Conservation (phyloP, 2,329 filamentous ascomycete species). For the Alternaria dauci region DNA sequence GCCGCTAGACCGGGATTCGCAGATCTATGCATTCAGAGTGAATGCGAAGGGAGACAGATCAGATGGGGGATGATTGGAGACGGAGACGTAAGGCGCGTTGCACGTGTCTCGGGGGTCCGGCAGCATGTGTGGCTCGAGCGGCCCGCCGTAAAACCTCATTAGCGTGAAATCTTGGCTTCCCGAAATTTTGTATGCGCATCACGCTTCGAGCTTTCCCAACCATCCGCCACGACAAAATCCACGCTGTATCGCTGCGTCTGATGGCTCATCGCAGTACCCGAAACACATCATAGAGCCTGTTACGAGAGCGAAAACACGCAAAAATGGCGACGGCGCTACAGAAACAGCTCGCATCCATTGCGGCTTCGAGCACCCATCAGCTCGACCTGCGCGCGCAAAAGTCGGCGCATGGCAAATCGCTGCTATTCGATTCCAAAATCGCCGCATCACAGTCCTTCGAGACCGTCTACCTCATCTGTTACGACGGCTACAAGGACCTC, state of each 20-base stretch:
- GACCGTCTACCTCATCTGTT: constrained; percentile 84
- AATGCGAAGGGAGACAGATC: background rate
- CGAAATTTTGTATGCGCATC: constrained; percentile 29
- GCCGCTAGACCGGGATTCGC: background rate
- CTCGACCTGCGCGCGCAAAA: constrained; percentile 94
- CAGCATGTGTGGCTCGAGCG: constrained; percentile 8
- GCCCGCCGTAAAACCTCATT: constrained; percentile 24
- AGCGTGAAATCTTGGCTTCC: constrained; percentile 34
- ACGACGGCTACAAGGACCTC: constrained; percentile 89
- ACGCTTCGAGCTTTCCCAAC: constrained; percentile 10
- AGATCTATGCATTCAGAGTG: background rate
- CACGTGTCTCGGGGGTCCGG: constrained; percentile 22
- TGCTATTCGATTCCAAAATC: constrained; percentile 88
- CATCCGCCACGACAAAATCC: constrained; percentile 29
- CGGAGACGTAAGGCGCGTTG: constrained; percentile 12
- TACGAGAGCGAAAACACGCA: background rate
- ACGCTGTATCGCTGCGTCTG: constrained; percentile 28
- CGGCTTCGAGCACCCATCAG: constrained; percentile 86
- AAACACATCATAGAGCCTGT: background rate
- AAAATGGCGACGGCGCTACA: constrained; percentile 82
- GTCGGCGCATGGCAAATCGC: constrained; percentile 87
- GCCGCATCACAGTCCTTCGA: constrained; percentile 91
- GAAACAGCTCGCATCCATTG: constrained; percentile 92
- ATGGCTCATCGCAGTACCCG: constrained; percentile 32
- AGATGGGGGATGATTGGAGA: constrained; percentile 6